Evolutionary conservation across 768 basidiomycete species (phyloP).

Genomic region (Daedaleopsis sinensis): DNA sequence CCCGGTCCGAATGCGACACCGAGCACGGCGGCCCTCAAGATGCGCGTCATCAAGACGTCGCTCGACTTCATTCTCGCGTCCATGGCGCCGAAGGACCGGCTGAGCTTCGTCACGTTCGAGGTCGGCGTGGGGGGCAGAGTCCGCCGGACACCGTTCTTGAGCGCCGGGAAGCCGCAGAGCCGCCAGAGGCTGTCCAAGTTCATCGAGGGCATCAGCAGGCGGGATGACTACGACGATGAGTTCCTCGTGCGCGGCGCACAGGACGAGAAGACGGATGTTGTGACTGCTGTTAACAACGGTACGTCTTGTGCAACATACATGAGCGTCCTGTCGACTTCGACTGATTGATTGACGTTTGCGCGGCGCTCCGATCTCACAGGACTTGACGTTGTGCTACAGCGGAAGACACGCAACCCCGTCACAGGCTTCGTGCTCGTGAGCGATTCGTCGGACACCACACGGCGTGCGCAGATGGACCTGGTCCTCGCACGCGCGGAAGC

Average conservation of each 20-base stretch:
- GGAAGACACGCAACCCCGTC: conserved; percentile 87
- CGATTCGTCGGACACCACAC: conserved; percentile 89
- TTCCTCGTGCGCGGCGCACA: conserved; percentile 72
- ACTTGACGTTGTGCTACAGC: conserved; percentile 92
- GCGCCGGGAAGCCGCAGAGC: conserved; percentile 68
- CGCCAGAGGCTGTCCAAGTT: conserved; percentile 73
- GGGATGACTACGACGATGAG: conserved; percentile 55
- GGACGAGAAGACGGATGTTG: conserved; percentile 96
- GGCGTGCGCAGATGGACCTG: conserved; percentile 97
- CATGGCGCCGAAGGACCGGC: conserved; percentile 73
- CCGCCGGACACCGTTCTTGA: conserved; percentile 92
- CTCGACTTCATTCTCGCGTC: conserved; percentile 86
- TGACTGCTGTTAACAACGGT: conserved; percentile 98
- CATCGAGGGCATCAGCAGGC: conserved; percentile 65
- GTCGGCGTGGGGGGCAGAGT: conserved; percentile 82
- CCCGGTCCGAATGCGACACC: conserved; percentile 73
- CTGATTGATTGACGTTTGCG: background rate
- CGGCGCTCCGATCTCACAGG: conserved; percentile 43
- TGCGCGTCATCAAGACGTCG: conserved; percentile 86
- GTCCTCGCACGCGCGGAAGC: conserved; percentile 97
- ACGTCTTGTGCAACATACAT: conserved; percentile 8
- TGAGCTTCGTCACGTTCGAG: conserved; percentile 93
- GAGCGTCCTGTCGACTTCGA: background rate
- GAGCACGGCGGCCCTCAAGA: conserved; percentile 82
- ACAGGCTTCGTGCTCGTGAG: conserved; percentile 93